phyloP scores from a whole-genome alignment of 2,329 filamentous ascomycete species.

The Meredithiella fracta region DNA sequence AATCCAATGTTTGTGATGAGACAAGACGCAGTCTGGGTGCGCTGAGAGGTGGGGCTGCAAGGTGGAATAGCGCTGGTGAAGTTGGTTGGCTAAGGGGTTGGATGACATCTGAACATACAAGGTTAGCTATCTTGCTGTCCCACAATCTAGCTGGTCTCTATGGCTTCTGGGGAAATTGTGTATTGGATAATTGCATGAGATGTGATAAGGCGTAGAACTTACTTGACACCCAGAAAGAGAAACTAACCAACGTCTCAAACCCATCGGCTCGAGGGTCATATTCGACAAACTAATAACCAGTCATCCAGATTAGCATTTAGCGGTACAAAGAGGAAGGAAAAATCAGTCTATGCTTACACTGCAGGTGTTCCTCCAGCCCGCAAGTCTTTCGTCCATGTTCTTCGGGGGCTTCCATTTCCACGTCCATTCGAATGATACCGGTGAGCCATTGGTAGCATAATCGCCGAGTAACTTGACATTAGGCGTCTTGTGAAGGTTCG shows the following conservation, averaged over 20 bases:
- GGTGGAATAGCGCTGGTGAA: conserved; percentile 54
- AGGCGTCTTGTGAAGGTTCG: conserved; percentile 90
- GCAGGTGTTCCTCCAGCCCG: conserved; percentile 91
- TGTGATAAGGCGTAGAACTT: conserved; percentile 20
- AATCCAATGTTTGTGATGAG: conserved; percentile 77
- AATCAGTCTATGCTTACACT: conserved; percentile 42
- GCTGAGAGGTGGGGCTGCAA: conserved; percentile 38
- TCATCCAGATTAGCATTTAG: neutral
- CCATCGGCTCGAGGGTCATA: conserved; percentile 88
- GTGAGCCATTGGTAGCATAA: conserved; percentile 65
- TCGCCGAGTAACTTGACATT: conserved; percentile 94
- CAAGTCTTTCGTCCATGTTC: conserved; percentile 59
- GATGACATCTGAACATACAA: conserved; percentile 25
- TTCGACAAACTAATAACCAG: conserved; percentile 58
- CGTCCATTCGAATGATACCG: conserved; percentile 81
- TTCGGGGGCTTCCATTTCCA: conserved; percentile 97
- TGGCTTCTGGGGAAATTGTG: neutral
- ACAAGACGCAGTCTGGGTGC: conserved; percentile 58
- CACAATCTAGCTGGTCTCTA: neutral
- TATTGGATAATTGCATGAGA: neutral
- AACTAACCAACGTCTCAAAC: conserved; percentile 73
- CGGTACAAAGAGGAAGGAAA: neutral
- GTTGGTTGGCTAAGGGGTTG: conserved; percentile 38
- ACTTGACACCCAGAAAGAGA: conserved; percentile 91
- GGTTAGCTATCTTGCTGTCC: neutral